A percentile compares a stretch with the other conserved stretches of the same genome.
Evolutionary conservation across 805 yeast genomes (phyloP).

Genomic region (Kodamaea lidongshanica): DNA sequence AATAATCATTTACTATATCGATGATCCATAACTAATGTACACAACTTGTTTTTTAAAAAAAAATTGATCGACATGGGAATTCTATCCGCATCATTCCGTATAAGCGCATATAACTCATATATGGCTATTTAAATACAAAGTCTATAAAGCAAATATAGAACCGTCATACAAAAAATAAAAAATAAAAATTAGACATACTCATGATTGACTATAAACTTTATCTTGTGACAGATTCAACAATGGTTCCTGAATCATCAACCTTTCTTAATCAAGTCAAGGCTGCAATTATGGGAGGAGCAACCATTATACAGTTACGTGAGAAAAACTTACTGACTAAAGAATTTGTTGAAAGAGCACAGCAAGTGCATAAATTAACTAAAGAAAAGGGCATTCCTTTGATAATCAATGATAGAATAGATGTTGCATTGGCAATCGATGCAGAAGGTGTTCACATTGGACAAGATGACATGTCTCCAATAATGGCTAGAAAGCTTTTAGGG

Average conservation of each 20-base stretch:
- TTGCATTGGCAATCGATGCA: constrained; percentile 83
- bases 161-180: background rate
- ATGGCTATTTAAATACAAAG: background rate
- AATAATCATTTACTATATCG: background rate
- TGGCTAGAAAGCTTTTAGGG: constrained; percentile 63
- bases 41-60: background rate
- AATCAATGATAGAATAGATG: constrained; percentile 82
- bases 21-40: background rate
- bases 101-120: background rate
- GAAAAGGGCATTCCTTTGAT: constrained; percentile 63
- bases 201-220: constrained; percentile 56
- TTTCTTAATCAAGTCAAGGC: constrained; percentile 56
- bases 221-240: constrained; percentile 72
- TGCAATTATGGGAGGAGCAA: constrained; percentile 67
- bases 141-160: background rate
- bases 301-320: constrained; percentile 79
- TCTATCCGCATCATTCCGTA: background rate
- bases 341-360: constrained; percentile 56
- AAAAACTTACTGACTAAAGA: constrained; percentile 62
- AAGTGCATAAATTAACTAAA: constrained; percentile 57
- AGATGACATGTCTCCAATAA: constrained; percentile 65
- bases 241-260: constrained; percentile 51
- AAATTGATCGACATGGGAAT: background rate
- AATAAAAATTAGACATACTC: background rate
- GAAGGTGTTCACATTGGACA: constrained; percentile 94